Evolutionary conservation across 2,329 filamentous ascomycete species (phyloP).

Genomic region (Nothophoma quercina): DNA sequence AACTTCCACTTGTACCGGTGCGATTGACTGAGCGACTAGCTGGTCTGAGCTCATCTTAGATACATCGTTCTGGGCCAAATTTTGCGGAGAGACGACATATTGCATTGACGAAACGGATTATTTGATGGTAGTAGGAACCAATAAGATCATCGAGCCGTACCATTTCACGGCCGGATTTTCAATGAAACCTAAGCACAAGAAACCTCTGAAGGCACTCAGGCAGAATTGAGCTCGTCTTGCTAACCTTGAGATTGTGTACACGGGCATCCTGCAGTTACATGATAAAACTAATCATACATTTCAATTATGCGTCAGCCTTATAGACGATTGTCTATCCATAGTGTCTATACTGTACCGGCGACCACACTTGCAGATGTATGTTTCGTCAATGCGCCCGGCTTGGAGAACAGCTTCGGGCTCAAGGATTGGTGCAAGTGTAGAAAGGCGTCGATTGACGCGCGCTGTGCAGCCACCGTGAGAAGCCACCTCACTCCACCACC

Average conservation of each 20-base stretch:
- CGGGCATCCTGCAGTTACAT: too few species aligned
- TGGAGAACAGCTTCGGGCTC: conserved; percentile 13
- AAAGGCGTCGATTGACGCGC: conserved; percentile 4
- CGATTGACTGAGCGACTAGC: conserved; percentile 35
- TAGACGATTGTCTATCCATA: background rate
- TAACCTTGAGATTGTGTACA: background rate
- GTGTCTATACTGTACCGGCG: background rate
- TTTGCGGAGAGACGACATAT: conserved; percentile 19
- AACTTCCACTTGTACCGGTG: conserved; percentile 22
- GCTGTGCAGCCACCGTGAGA: conserved; percentile 7
- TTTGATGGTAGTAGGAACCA: conserved; percentile 14
- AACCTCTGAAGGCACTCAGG: background rate
- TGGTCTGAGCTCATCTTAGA: conserved; percentile 34
- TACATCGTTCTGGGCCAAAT: conserved; percentile 25
- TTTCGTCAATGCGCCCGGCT: background rate
- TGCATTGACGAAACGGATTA: conserved; percentile 15
- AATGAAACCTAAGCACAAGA: conserved; percentile 21
- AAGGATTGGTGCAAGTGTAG: conserved; percentile 17
- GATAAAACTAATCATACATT: too few species aligned
- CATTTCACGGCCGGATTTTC: conserved; percentile 13
- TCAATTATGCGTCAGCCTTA: too few species aligned
- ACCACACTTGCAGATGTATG: background rate
- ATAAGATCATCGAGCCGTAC: conserved; percentile 11
- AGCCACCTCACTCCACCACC: conserved; percentile 16
- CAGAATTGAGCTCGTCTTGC: background rate